These are phyloP conservation scores for Acorus gramineus DNA, from an alignment of 106 monocot genomes.

Conservation along the genomic window DNA sequence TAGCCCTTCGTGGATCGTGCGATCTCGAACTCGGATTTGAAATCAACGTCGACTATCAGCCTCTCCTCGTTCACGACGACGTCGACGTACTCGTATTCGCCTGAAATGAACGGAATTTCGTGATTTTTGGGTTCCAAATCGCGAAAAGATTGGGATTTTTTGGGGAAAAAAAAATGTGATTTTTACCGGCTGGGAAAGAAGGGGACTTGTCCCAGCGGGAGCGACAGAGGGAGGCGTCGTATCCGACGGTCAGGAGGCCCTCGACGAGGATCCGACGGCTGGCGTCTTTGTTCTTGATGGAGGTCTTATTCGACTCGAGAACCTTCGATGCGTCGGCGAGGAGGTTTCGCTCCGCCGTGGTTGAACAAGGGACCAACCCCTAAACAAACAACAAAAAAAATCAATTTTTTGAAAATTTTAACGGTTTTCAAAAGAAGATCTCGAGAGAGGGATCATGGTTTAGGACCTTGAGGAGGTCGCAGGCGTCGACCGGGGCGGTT, in stretches of 20 bases:
- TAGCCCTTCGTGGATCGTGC: constrained; percentile 71
- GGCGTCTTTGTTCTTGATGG: constrained; percentile 6
- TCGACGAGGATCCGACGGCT: constrained; percentile 21
- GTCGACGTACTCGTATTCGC: constrained; percentile 64
- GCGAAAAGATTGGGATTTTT: neutral
- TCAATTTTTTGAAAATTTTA: neutral
- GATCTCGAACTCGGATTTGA: constrained; percentile 82
- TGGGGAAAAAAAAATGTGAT: neutral
- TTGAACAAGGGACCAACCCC: constrained; percentile 53
- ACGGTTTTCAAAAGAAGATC: neutral
- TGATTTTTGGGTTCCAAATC: no score
- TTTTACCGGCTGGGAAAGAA: constrained; percentile 47
- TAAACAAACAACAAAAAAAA: constrained; percentile 3
- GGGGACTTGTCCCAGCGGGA: constrained; percentile 56
- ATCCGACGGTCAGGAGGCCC: constrained; percentile 31
- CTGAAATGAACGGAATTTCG: constrained; percentile 10
- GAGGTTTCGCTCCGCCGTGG: constrained; percentile 52
- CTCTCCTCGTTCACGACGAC: constrained; percentile 40
- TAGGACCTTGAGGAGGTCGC: constrained; percentile 54
- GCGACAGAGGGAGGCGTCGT: constrained; percentile 52
- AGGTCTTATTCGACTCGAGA: constrained; percentile 23
- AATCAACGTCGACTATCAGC: constrained; percentile 60
- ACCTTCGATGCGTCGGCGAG: constrained; percentile 2
- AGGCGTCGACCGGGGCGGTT: constrained; percentile 14
- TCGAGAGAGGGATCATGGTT: neutral